phyloP scores from a whole-genome alignment of 192 early-diverging fungal genomes.

The Coemansia sp. region DNA sequence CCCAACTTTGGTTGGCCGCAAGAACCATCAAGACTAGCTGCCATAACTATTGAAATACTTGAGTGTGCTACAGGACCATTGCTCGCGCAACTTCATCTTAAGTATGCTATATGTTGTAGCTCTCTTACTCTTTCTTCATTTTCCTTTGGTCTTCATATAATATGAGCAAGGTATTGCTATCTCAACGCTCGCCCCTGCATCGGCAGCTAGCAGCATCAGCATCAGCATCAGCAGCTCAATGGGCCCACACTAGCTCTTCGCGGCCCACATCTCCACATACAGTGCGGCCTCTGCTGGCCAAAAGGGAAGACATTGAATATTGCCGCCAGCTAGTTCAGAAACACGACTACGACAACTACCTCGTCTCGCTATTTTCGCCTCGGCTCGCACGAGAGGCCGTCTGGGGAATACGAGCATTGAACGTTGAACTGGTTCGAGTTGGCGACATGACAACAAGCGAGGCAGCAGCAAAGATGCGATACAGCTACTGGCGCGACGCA shows the following conservation, averaged over 20 bases:
- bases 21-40: slow-evolving; percentile 10
- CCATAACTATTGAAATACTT: not conserved
- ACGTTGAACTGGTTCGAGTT: slow-evolving; percentile 84
- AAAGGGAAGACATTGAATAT: slow-evolving; percentile 40
- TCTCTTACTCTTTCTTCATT: not conserved
- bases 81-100: too few relatives aligned
- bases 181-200: not conserved
- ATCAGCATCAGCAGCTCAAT: not conserved
- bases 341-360: slow-evolving; percentile 80
- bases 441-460: slow-evolving; percentile 72
- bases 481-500: slow-evolving; percentile 88
- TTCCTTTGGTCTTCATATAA: not conserved
- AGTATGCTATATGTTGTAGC: not conserved
- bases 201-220: not conserved
- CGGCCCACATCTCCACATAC: not conserved
- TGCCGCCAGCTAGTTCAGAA: slow-evolving; percentile 54
- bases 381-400: slow-evolving; percentile 64
- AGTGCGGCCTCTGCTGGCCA: slow-evolving; percentile 12
- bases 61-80: too few relatives aligned
- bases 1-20: slow-evolving; percentile 35
- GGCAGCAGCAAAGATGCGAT: slow-evolving; percentile 76
- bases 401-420: slow-evolving; percentile 86
- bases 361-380: slow-evolving; percentile 80
- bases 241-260: not conserved
- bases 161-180: not conserved